A percentile compares a stretch with the other conserved stretches of the same genome.
Evolutionary conservation across 2,329 filamentous ascomycete genomes (phyloP).

Genomic region (Rhinocladiella similis): DNA sequence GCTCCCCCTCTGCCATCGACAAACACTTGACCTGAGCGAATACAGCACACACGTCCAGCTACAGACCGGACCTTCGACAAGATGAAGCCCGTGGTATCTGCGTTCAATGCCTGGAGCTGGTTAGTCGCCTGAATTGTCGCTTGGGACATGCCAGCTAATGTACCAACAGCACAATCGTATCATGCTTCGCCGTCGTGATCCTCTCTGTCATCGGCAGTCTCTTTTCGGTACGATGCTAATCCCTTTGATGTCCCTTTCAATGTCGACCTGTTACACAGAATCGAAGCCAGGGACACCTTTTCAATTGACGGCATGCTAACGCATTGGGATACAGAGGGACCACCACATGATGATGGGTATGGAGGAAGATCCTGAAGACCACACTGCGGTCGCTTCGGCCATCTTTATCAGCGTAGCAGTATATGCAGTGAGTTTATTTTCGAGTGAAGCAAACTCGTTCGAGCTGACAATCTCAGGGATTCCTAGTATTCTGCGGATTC

Average conservation of each 20-base stretch:
- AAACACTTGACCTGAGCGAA: too few relatives aligned
- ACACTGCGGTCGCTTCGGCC: constrained; percentile 74
- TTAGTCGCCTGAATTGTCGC: constrained; percentile 48
- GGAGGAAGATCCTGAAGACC: constrained; percentile 59
- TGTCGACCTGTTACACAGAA: background rate
- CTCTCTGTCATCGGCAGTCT: constrained; percentile 67
- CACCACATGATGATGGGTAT: constrained; percentile 84
- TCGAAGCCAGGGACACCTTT: background rate
- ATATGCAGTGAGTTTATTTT: constrained; percentile 69
- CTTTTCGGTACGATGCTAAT: constrained; percentile 60
- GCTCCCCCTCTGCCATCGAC: background rate
- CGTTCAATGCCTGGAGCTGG: constrained; percentile 95
- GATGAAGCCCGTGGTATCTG: constrained; percentile 94
- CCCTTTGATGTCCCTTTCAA: background rate
- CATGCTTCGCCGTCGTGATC: constrained; percentile 64
- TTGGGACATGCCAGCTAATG: constrained; percentile 12
- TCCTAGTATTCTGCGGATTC: constrained; percentile 87
- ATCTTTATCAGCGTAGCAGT: constrained; percentile 87
- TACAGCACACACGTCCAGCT: too few relatives aligned
- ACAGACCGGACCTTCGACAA: constrained; percentile 34
- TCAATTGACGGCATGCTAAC: background rate
- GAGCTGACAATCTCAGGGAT: constrained; percentile 58
- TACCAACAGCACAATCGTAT: constrained; percentile 65
- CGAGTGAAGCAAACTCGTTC: too few relatives aligned
- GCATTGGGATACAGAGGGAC: constrained; percentile 49